phyloP scores from a whole-genome alignment of 1,284 basidiomycete genomes.

The Mycena citricolor region DNA sequence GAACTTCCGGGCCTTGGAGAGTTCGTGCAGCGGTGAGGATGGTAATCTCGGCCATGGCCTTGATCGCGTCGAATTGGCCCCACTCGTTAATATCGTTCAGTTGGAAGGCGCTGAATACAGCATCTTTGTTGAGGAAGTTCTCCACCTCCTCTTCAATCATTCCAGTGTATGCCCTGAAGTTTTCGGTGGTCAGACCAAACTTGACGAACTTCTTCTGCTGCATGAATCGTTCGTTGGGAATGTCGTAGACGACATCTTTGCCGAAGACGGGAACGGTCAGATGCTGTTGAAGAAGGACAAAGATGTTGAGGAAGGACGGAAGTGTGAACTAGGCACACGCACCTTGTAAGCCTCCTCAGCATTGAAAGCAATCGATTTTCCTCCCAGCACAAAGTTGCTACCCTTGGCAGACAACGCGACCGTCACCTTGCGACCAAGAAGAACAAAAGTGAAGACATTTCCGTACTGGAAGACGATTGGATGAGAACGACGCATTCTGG shows the following conservation, averaged over 20 bases:
- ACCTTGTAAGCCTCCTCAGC: constrained; percentile 98
- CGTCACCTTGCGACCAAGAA: constrained; percentile 88
- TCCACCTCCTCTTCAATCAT: constrained; percentile 88
- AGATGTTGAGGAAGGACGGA: not conserved
- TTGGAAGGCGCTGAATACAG: constrained; percentile 61
- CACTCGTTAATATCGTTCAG: constrained; percentile 65
- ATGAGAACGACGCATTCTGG: not conserved
- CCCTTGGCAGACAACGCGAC: constrained; percentile 92
- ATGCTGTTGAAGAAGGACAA: constrained; percentile 49
- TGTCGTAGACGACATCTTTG: constrained; percentile 96
- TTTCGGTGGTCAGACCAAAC: constrained; percentile 90
- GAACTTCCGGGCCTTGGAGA: constrained; percentile 90
- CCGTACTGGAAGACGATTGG: constrained; percentile 48
- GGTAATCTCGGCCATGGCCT: constrained; percentile 87
- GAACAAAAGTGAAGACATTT: constrained; percentile 90
- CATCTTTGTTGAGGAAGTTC: constrained; percentile 65
- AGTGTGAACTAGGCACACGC: constrained; percentile 33
- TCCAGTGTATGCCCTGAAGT: constrained; percentile 87
- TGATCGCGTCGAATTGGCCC: constrained; percentile 73
- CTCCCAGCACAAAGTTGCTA: constrained; percentile 93
- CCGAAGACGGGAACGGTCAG: constrained; percentile 94
- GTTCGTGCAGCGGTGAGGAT: constrained; percentile 94
- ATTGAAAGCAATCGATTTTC: constrained; percentile 88
- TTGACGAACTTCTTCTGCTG: constrained; percentile 99
- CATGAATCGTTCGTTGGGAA: constrained; percentile 97